Evolutionary conservation across 345 rosid genomes (phyloP).

Genomic region (Euphorbia tirucalli): DNA sequence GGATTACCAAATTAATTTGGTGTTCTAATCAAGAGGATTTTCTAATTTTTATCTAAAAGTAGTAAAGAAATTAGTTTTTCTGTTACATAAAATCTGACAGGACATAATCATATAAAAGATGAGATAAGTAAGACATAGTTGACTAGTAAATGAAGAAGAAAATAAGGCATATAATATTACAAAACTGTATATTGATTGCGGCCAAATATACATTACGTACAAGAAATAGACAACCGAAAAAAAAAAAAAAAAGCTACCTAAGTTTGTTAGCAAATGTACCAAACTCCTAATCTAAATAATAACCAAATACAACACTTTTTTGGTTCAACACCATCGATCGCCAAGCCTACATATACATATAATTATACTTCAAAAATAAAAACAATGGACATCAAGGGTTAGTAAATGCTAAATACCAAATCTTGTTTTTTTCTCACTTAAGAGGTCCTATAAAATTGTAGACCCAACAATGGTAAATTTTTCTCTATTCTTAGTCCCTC

Average conservation of each 20-base stretch:
- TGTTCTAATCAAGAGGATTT: neutral
- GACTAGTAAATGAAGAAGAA: neutral
- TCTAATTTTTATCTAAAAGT: neutral
- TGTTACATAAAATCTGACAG: neutral
- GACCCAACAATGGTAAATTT: constrained; percentile 3
- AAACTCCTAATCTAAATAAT: constrained; percentile 13
- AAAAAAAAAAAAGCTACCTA: constrained; percentile 23
- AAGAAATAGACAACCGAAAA: constrained; percentile 8
- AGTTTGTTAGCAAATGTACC: constrained; percentile 23
- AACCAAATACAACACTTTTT: constrained; percentile 18
- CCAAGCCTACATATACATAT: neutral
- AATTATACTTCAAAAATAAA: neutral
- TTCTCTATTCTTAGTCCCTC: no score
- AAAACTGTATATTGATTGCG: constrained; percentile 38
- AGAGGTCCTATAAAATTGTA: constrained; percentile 2
- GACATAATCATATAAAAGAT: neutral
- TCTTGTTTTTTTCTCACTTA: neutral
- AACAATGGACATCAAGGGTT: constrained; percentile 16
- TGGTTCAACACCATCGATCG: neutral
- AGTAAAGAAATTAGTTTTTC: neutral
- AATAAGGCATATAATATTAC: constrained; percentile 24
- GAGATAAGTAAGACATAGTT: neutral
- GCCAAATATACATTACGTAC: constrained; percentile 43
- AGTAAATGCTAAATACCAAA: neutral
- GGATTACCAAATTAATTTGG: neutral